Evolutionary conservation across 2,329 filamentous ascomycete genomes (phyloP).

Genomic region (Bipolaris victoriae): DNA sequence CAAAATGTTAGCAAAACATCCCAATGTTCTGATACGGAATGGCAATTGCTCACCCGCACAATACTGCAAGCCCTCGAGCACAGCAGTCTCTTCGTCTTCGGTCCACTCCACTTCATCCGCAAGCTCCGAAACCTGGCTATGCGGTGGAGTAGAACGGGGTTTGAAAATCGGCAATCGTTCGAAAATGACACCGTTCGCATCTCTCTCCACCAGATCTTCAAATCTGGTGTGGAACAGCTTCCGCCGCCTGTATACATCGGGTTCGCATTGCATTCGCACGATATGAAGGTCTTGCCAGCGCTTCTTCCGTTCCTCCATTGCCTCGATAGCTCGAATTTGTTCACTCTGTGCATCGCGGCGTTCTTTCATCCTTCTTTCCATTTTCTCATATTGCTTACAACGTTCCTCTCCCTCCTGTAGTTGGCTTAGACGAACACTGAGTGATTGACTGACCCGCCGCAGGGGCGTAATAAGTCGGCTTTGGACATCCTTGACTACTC

Average conservation of each 20-base stretch:
- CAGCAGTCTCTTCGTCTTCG: constrained; percentile 35
- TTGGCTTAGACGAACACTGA: constrained; percentile 5
- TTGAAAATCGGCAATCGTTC: constrained; percentile 49
- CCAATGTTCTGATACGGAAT: neutral
- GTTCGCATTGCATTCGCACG: constrained; percentile 34
- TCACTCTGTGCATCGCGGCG: constrained; percentile 8
- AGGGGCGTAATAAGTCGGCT: constrained; percentile 36
- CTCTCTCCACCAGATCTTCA: constrained; percentile 35
- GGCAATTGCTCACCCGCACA: constrained; percentile 32
- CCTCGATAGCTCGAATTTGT: constrained; percentile 1
- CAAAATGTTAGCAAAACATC: neutral
- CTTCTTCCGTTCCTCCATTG: constrained; percentile 15
- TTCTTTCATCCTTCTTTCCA: constrained; percentile 15
- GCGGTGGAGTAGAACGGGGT: constrained; percentile 34
- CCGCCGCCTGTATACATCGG: constrained; percentile 18
- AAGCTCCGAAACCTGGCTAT: constrained; percentile 14
- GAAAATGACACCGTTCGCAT: constrained; percentile 50
- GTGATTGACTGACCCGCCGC: constrained; percentile 16
- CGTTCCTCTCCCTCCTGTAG: constrained; percentile 16
- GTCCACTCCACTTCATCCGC: constrained; percentile 38
- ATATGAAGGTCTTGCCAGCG: constrained; percentile 43
- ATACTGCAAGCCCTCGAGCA: constrained; percentile 40
- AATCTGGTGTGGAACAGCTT: constrained; percentile 19
- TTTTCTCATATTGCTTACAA: constrained; percentile 7
- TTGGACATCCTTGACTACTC: constrained; percentile 33